Conservation (phyloP, 148 eudicot species). For the Polygonum aviculare region DNA sequence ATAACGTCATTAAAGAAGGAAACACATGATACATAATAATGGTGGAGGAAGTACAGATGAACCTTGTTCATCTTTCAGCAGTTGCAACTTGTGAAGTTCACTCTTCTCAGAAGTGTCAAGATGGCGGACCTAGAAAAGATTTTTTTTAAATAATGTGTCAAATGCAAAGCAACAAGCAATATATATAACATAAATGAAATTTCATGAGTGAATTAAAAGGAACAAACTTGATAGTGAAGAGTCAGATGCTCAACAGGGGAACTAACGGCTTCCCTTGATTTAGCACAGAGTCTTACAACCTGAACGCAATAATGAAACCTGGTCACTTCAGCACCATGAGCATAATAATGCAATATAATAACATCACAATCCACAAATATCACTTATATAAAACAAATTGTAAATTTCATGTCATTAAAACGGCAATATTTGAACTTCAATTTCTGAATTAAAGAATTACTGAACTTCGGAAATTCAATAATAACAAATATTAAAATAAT, state of each 20-base stretch:
- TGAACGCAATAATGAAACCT: conserved; percentile 11
- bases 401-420: background rate
- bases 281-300: conserved; percentile 98
- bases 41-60: background rate
- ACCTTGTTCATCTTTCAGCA: conserved; percentile 97
- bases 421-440: background rate
- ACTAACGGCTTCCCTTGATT: conserved; percentile 98
- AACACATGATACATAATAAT: background rate
- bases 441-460: background rate
- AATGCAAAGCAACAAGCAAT: background rate
- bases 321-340: background rate
- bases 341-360: background rate
- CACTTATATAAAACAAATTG: background rate
- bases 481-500: background rate
- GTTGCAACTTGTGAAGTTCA: conserved; percentile 94
- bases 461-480: background rate
- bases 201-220: background rate
- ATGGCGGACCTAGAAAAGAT: conserved; percentile 68
- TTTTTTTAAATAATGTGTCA: background rate
- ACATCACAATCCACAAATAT: background rate
- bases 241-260: conserved; percentile 98
- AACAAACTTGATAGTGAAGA: conserved; percentile 89
- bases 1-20: background rate
- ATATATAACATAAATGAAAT: conserved; percentile 2
- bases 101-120: conserved; percentile 98